phyloP scores from a whole-genome alignment of 306 rosid species.

The Geum urbanum region DNA sequence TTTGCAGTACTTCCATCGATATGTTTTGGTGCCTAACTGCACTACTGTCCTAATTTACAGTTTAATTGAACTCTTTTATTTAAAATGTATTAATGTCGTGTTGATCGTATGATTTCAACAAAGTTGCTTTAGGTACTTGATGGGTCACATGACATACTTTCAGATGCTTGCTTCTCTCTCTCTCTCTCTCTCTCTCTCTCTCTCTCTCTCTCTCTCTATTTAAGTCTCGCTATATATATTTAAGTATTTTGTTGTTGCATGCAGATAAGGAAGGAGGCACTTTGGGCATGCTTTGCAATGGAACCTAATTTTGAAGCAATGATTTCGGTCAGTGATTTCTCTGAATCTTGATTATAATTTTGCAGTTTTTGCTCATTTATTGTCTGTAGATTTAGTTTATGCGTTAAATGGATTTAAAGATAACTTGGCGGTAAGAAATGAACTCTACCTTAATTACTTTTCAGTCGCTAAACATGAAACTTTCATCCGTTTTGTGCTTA shows the following conservation, averaged over 20 bases:
- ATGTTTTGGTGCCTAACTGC: neutral
- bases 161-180: conserved; percentile 20
- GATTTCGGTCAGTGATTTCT: conserved; percentile 56
- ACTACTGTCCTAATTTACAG: neutral
- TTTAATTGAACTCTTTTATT: neutral
- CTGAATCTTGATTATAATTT: neutral
- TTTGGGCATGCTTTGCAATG: conserved; percentile 93
- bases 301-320: conserved; percentile 77
- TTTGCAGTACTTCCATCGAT: neutral
- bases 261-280: conserved; percentile 91
- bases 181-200: too few relatives aligned
- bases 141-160: conserved; percentile 1
- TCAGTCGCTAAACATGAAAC: neutral
- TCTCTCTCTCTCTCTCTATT: too few relatives aligned
- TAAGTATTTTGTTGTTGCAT: conserved; percentile 23
- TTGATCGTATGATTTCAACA: neutral
- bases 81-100: neutral
- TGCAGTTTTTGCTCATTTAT: neutral
- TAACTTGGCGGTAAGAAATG: neutral
- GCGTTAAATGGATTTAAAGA: neutral
- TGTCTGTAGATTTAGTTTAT: too few relatives aligned
- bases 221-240: conserved; percentile 10
- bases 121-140: neutral
- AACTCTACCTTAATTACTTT: neutral
- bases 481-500: neutral